Conservation (phyloP, 345 rosid species). For the Hypericum androsaemum region DNA sequence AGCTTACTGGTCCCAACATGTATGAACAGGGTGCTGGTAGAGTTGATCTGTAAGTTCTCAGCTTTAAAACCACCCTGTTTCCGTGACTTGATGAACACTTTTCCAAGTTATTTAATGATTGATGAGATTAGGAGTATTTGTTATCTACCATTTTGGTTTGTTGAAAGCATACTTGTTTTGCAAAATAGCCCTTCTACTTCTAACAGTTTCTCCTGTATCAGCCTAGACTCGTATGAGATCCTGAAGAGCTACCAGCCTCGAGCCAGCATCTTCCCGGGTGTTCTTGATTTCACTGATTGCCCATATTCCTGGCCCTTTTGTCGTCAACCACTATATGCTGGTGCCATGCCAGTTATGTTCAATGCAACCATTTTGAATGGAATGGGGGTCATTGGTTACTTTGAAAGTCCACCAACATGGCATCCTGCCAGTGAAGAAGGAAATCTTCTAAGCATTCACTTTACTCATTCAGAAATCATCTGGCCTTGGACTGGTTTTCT, state of each 20-base stretch:
- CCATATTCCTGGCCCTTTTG: constrained; percentile 99
- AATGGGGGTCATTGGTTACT: constrained; percentile 86
- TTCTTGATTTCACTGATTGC: constrained; percentile 78
- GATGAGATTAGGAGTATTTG: background rate
- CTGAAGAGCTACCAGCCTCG: constrained; percentile 80
- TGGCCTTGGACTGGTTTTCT: constrained; percentile 99
- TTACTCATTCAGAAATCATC: constrained; percentile 68
- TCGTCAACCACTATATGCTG: constrained; percentile 89
- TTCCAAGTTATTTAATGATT: too few species aligned
- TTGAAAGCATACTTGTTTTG: background rate
- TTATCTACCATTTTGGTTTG: constrained; percentile 7
- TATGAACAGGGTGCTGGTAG: constrained; percentile 99
- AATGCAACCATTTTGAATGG: constrained; percentile 90
- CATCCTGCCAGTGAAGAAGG: constrained; percentile 83
- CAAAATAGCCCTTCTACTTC: constrained; percentile 10
- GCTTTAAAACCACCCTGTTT: too few species aligned
- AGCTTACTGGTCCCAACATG: constrained; percentile 89
- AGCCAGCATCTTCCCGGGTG: constrained; percentile 88
- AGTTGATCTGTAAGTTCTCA: constrained; percentile 74
- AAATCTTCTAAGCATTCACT: constrained; percentile 73
- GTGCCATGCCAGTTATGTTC: constrained; percentile 92
- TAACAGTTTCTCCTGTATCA: constrained; percentile 39
- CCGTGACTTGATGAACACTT: too few species aligned
- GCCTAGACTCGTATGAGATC: constrained; percentile 95
- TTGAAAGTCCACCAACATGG: constrained; percentile 83